These are phyloP conservation scores for Xylaria digitata DNA, from an alignment of 2,329 filamentous ascomycete species.

Conservation along the genomic window DNA sequence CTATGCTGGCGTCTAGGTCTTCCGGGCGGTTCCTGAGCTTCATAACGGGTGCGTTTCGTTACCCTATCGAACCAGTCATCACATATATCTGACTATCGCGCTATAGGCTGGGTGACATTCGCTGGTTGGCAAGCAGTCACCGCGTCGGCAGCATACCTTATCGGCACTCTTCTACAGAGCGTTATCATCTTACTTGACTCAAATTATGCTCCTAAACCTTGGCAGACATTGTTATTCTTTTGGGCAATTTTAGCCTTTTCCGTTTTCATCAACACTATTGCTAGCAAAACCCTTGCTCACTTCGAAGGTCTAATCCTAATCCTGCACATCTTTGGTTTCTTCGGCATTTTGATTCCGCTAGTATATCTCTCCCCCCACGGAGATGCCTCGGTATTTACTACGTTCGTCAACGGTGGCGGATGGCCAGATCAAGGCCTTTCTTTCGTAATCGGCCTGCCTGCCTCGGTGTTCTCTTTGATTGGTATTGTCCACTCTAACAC, in stretches of 20 bases:
- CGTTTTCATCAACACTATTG: conserved; percentile 16
- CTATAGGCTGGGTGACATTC: conserved; percentile 25
- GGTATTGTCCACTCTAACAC: not conserved
- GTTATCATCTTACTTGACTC: conserved; percentile 14
- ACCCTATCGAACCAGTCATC: too few species aligned
- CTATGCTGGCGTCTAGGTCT: conserved; percentile 14
- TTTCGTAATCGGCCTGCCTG: not conserved
- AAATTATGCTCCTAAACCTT: conserved; percentile 3
- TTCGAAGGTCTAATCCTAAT: conserved; percentile 25
- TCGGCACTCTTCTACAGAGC: conserved; percentile 15
- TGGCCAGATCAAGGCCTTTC: conserved; percentile 23
- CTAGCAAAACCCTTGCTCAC: not conserved
- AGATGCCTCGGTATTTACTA: conserved; percentile 32
- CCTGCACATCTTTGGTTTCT: conserved; percentile 24
- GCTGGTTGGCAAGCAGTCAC: conserved; percentile 25
- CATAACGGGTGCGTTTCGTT: conserved; percentile 17
- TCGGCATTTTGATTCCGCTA: conserved; percentile 15
- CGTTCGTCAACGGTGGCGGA: conserved; percentile 28
- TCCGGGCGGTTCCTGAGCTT: conserved; percentile 17
- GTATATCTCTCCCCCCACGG: conserved; percentile 30
- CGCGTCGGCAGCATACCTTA: conserved; percentile 13
- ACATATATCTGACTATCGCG: not conserved
- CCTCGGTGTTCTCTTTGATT: not conserved
- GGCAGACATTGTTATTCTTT: conserved; percentile 15
- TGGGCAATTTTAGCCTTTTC: conserved; percentile 22